A percentile compares a stretch with the other conserved stretches of the same genome.
phyloP scores from a whole-genome alignment of 1,284 basidiomycete genomes.

The Irpex rosettiformis region DNA sequence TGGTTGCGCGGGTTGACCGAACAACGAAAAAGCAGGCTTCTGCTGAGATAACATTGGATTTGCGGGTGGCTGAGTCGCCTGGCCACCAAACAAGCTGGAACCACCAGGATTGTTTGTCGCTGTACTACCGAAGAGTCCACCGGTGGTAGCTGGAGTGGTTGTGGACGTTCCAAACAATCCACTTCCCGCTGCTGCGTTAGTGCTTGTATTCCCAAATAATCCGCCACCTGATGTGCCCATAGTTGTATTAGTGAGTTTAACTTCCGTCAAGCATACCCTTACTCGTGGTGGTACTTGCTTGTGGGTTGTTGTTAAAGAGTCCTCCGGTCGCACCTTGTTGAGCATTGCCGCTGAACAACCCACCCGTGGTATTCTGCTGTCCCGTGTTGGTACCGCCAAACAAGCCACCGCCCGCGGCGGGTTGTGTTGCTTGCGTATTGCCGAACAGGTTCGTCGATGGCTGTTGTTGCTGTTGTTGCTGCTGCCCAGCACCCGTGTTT shows the following conservation, averaged over 20 bases:
- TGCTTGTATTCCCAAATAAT: conserved; percentile 28
- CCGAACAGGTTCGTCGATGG: conserved; percentile 11
- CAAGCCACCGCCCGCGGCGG: conserved; percentile 7
- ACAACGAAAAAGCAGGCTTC: conserved; percentile 19
- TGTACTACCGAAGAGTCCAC: conserved; percentile 15
- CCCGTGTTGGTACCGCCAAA: conserved; percentile 12
- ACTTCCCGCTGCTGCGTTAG: conserved; percentile 11
- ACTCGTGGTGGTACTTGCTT: conserved; percentile 3
- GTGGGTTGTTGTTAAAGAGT: conserved; percentile 27
- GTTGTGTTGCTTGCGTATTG: conserved; percentile 5
- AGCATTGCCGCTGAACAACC: conserved; percentile 28
- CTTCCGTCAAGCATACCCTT: conserved; percentile 2
- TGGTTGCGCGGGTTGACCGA: conserved; percentile 16
- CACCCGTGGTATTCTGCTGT: conserved; percentile 12
- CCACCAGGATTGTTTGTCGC: conserved; percentile 12
- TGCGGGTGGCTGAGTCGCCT: conserved; percentile 17
- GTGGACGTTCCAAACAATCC: conserved; percentile 23
- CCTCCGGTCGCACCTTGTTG: conserved; percentile 15
- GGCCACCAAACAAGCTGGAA: conserved; percentile 19
- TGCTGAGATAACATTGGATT: conserved; percentile 15
- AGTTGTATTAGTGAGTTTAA: background rate
- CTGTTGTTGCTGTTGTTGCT: background rate
- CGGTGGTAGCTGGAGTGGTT: conserved; percentile 1
- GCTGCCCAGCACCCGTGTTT: background rate
- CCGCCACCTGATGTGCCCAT: conserved; percentile 15